Evolutionary conservation across 75 land plant genomes (phyloP).

Genomic region (Isoetes taiwanensis): DNA sequence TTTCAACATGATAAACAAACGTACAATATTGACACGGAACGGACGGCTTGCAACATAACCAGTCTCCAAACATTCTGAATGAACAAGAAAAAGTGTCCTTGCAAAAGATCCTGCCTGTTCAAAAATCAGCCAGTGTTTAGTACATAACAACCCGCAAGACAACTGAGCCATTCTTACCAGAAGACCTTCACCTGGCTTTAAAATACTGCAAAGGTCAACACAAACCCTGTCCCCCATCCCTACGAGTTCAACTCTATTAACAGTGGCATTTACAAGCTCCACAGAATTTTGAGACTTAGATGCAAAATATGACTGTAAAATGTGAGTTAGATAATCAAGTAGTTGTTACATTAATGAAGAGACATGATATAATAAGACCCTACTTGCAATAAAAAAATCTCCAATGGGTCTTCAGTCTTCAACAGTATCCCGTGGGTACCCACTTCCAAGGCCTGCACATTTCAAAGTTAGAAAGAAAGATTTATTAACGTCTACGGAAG

Average conservation of each 20-base stretch:
- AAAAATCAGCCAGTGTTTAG: background rate
- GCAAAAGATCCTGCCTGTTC: constrained; percentile 90
- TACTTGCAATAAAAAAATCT: constrained; percentile 54
- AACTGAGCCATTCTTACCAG: constrained; percentile 29
- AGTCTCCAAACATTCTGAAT: constrained; percentile 81
- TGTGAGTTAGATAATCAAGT: background rate
- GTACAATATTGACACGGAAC: constrained; percentile 91
- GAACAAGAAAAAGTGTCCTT: constrained; percentile 80
- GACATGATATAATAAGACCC: background rate
- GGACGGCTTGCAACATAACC: constrained; percentile 79
- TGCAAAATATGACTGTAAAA: background rate
- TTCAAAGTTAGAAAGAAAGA: too few relatives aligned
- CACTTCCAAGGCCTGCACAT: constrained; percentile 60
- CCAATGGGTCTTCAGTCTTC: constrained; percentile 41
- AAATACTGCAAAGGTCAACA: constrained; percentile 82
- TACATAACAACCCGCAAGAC: background rate
- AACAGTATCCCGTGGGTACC: constrained; percentile 76
- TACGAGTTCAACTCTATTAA: constrained; percentile 33
- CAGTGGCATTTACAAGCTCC: constrained; percentile 33
- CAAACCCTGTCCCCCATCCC: constrained; percentile 93
- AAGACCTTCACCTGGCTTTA: constrained; percentile 87
- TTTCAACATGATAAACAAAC: constrained; percentile 8
- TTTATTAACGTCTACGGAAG: too few relatives aligned
- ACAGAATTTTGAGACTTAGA: background rate
- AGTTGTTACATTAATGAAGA: background rate